Base-by-base conservation (phyloP, 257 asterid genomes). In the Schizonepeta tenuifolia region DNA sequence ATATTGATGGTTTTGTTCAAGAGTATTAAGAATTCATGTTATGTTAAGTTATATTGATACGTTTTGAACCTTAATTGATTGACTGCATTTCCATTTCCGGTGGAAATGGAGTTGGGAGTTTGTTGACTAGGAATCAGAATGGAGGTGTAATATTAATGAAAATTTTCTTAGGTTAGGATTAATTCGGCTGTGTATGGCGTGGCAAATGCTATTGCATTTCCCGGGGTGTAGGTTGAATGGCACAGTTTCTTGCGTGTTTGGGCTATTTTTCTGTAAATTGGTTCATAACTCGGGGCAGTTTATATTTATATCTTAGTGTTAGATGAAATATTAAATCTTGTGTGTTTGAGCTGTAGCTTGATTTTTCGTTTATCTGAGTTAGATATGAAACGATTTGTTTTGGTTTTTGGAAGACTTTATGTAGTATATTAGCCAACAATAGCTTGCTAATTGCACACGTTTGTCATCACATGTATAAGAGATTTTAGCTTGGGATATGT, bases 51-150 rank as follows among this genome's bases (percentile, higher is more conserved):
- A 59, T 70, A 14, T 58, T 72, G 55, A 6, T 47, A 14, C 47
- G 41, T 10, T 41, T 41, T 6, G 36, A 67, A 50, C 55, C 61
- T 78, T 31, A 44, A 67, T 60, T 69, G 50, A 50, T 60, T 56
- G 17, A 47, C 53, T 44, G 18, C 54, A 54, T 21, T 35, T 9
- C 55, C 13, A 1, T 46, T 50, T 28, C 4, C 5, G 18, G 33
- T 17, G 53, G 54, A 24, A 67, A 36, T 36, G 56, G 31, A 56
- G 33, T 59, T 22, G 38, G 43, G 44, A 59, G 17, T 20, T 57
- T 50, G 66, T 51, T 49, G 71, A 40, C n/a, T 65, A 2, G 22
- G 55, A 50, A 24, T 57, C 20, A 57, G 38, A 13, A 33, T 49
- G 60, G 49, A 65, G 33, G 2, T 1, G 28, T 40, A 10, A 17